Evolutionary conservation across 331 rosid genomes (phyloP), one percentile per base, ranked within the genome.

Genomic region (Telfairia occidentalis): DNA sequence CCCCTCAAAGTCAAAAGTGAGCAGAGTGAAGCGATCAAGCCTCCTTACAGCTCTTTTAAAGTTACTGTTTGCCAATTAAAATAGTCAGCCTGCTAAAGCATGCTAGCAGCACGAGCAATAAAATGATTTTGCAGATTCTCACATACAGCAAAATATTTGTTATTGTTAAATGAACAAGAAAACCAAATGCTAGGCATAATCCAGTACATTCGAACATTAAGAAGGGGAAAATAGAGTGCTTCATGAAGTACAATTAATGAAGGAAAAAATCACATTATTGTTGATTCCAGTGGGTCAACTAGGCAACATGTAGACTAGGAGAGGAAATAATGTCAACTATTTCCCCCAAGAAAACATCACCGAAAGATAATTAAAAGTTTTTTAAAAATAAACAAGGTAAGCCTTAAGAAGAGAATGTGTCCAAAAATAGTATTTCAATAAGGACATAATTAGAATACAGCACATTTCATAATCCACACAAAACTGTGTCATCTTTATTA

Each of bases 1-100:
- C 60, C 18, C 75, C 76, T 49, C 76, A 71, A 71, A 70, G 57
- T 26, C n/a, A 18, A 29, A 46, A 49, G 45, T 70, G 35, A n/a
- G 48, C 43, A 48, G 45, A 28, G 76, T 71, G 60, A 71, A 71
- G 43, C 4, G 29, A 8, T 9, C 71, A 64, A 35, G 35, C 72
- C 72, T 34, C 70, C 45, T 35, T 63, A 37, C 16, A 19, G 48
- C 18, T n/a, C 49, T 37, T 37, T 30, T 16, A 37, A 37, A 64
- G 49, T 64, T 64, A n/a, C 48, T 15, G 58, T 42, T 43, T 1
- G 58, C 7, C 57, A 70, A 45, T 70, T 70, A 69, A 70, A 70
- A 70, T 46, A 49, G 60, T 46, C 15, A 71, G 18, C 18, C 42
- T 16, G 75, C 76, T 32, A 29, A 9, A 8, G 60, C n/a, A 71